Conservation (phyloP, 1,284 basidiomycete genomes). For the Serendipita sp. region DNA sequence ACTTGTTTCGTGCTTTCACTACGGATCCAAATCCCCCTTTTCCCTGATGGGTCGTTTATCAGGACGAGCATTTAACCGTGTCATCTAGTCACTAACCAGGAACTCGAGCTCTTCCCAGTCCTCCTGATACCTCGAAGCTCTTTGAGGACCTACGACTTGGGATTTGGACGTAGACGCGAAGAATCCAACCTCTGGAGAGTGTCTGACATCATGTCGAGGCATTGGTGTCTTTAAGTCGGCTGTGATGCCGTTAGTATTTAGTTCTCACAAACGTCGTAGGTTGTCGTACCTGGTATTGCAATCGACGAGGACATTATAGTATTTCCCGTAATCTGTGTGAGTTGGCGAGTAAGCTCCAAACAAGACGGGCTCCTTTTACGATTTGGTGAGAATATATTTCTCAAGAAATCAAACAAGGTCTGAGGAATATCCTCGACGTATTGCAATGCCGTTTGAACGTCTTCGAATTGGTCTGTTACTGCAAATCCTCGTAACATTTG, state of each 20-base stretch:
- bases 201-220: conserved; percentile 8
- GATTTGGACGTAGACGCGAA: neutral
- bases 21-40: conserved; percentile 89
- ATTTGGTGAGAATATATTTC: neutral
- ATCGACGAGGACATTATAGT: conserved; percentile 12
- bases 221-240: conserved; percentile 6
- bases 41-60: conserved; percentile 36
- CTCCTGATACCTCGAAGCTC: conserved; percentile 51
- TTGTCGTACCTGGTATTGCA: neutral
- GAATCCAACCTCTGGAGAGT: conserved; percentile 9
- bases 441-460: conserved; percentile 21
- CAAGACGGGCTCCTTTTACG: neutral
- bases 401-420: neutral
- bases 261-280: neutral
- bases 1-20: conserved; percentile 82
- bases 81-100: conserved; percentile 30
- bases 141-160: neutral
- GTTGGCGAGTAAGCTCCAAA: conserved; percentile 10
- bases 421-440: conserved; percentile 15
- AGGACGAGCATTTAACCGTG: neutral
- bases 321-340: conserved; percentile 10
- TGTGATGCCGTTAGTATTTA: neutral
- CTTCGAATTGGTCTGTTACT: conserved; percentile 34
- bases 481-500: conserved; percentile 64
- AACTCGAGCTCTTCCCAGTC: conserved; percentile 75